Conservation (phyloP, 2,329 filamentous ascomycete species). For the Karstenula rhodostoma region DNA sequence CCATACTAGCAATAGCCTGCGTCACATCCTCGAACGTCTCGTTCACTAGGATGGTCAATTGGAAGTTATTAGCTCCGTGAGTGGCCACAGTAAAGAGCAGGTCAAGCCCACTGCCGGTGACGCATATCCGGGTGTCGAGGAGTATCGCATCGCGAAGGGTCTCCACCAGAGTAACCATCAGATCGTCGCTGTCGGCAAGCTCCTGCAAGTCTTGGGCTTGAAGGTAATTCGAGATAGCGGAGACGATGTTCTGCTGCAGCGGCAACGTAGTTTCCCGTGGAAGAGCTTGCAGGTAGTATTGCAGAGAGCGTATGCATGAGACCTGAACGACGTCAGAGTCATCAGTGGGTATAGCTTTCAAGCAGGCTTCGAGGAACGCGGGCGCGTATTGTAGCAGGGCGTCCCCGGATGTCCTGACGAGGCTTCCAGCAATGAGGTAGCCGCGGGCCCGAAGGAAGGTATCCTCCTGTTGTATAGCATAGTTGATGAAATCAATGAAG, state of each 20-base stretch:
- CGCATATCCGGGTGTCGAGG: slow-evolving; percentile 77
- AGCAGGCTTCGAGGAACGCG: slow-evolving; percentile 73
- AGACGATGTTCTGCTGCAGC: slow-evolving; percentile 68
- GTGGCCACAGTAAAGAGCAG: slow-evolving; percentile 89
- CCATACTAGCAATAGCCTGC: slow-evolving; percentile 68
- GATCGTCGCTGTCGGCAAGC: slow-evolving; percentile 86
- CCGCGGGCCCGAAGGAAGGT: slow-evolving; percentile 85
- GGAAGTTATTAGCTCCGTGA: slow-evolving; percentile 88
- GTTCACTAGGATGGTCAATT: slow-evolving; percentile 84
- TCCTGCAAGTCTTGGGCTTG: slow-evolving; percentile 81
- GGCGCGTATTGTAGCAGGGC: slow-evolving; percentile 63
- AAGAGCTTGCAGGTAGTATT: slow-evolving; percentile 69
- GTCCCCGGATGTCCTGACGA: slow-evolving; percentile 73
- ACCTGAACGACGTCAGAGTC: slow-evolving; percentile 89
- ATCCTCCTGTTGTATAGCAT: slow-evolving; percentile 74
- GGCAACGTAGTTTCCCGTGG: slow-evolving; percentile 59
- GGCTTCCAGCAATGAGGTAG: slow-evolving; percentile 82
- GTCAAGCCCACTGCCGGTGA: slow-evolving; percentile 79
- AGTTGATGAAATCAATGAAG: slow-evolving; percentile 82
- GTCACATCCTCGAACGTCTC: slow-evolving; percentile 94
- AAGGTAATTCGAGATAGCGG: slow-evolving; percentile 75
- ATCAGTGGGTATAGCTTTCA: slow-evolving; percentile 78
- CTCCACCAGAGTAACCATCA: slow-evolving; percentile 89
- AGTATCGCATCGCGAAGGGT: slow-evolving; percentile 83
- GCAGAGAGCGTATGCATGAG: slow-evolving; percentile 85